Evolutionary conservation across 768 basidiomycete species (phyloP).

Genomic region (Tylopilus sp.): DNA sequence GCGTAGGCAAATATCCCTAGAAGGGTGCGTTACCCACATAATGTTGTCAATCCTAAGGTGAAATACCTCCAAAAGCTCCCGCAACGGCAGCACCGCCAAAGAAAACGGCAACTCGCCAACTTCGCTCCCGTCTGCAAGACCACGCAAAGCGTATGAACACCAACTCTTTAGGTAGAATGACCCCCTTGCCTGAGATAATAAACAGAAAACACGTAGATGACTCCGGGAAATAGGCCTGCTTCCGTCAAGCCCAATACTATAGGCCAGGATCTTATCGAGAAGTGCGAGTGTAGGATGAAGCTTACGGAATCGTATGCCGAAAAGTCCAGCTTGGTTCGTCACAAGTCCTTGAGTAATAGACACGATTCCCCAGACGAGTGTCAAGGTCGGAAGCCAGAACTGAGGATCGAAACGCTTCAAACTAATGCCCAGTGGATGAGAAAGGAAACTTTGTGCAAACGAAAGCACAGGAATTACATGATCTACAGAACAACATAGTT

Average conservation of each 20-base stretch:
- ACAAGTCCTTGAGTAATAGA: constrained; percentile 55
- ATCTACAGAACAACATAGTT: constrained; percentile 9
- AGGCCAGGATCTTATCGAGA: neutral
- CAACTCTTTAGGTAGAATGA: neutral
- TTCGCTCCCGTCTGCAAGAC: constrained; percentile 46
- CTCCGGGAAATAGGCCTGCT: constrained; percentile 60
- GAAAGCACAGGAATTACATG: constrained; percentile 20
- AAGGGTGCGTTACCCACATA: too few species aligned
- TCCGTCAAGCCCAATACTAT: constrained; percentile 55
- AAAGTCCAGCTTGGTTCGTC: constrained; percentile 49
- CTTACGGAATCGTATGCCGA: constrained; percentile 52
- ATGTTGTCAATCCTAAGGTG: too few species aligned
- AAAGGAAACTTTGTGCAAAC: neutral
- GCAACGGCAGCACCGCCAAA: constrained; percentile 46
- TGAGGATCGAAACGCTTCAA: constrained; percentile 59
- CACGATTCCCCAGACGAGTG: constrained; percentile 55
- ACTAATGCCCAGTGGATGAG: constrained; percentile 26
- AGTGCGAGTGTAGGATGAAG: constrained; percentile 1
- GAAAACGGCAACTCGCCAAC: constrained; percentile 59
- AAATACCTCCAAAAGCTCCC: too few species aligned
- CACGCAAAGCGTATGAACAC: neutral
- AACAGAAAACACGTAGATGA: constrained; percentile 55
- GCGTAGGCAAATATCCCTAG: constrained; percentile 55
- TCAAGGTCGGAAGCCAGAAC: constrained; percentile 59
- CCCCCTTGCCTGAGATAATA: constrained; percentile 47